A percentile compares a stretch with the other conserved stretches of the same genome.
Conservation (phyloP, 495 filamentous ascomycete genomes). For the Xylaria flabelliformis region DNA sequence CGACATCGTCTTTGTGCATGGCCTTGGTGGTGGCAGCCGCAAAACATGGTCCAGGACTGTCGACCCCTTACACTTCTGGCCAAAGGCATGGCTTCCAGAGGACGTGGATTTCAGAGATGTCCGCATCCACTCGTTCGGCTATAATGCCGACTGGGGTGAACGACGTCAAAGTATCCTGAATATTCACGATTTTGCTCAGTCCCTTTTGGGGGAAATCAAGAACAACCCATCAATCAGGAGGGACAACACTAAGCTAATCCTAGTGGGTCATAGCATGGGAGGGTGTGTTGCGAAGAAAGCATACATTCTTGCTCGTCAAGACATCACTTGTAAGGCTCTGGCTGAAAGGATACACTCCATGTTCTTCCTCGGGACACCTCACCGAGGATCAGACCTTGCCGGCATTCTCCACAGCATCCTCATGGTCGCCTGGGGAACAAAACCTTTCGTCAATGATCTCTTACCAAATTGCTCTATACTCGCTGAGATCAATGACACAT, state of each 20-base stretch:
- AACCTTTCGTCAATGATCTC: slow-evolving; percentile 20
- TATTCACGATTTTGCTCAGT: slow-evolving; percentile 53
- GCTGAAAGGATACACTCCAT: slow-evolving; percentile 49
- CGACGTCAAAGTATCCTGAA: slow-evolving; percentile 45
- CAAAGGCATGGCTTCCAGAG: slow-evolving; percentile 39
- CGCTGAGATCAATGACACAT: slow-evolving; percentile 38
- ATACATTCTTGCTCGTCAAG: slow-evolving; percentile 41
- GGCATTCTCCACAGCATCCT: slow-evolving; percentile 41
- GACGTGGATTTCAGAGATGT: slow-evolving; percentile 37
- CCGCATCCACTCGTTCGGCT: slow-evolving; percentile 41
- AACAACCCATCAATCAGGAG: slow-evolving; percentile 42
- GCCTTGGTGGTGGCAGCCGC: slow-evolving; percentile 41
- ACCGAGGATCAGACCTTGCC: slow-evolving; percentile 57
- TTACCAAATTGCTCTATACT: slow-evolving; percentile 23
- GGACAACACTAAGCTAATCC: slow-evolving; percentile 44
- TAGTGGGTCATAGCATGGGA: slow-evolving; percentile 62
- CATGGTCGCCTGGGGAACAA: slow-evolving; percentile 10
- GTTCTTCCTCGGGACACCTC: slow-evolving; percentile 61
- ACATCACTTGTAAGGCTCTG: slow-evolving; percentile 37
- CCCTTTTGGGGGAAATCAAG: slow-evolving; percentile 47
- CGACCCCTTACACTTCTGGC: slow-evolving; percentile 40
- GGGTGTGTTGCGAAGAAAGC: slow-evolving; percentile 59
- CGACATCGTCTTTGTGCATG: slow-evolving; percentile 51
- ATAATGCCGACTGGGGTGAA: slow-evolving; percentile 40
- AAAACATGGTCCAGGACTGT: slow-evolving; percentile 41